These are phyloP conservation scores for Ustilago sp. DNA, from an alignment of 1,284 basidiomycete genomes.

Conservation along the genomic window DNA sequence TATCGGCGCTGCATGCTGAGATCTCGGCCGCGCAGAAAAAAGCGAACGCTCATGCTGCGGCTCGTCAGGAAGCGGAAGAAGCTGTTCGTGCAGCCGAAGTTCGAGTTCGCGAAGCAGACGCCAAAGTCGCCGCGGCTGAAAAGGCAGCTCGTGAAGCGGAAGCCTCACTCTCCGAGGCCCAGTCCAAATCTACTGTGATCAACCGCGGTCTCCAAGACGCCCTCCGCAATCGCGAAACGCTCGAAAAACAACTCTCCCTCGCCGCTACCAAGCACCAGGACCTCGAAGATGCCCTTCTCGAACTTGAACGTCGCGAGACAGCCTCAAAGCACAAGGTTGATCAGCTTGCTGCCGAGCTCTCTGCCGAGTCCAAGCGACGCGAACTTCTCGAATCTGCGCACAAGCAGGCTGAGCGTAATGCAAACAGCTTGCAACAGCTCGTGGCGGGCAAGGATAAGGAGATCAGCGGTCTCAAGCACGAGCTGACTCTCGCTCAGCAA, in stretches of 20 bases:
- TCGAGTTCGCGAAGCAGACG: constrained; percentile 72
- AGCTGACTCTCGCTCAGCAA: constrained; percentile 79
- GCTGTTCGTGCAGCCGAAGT: constrained; percentile 33
- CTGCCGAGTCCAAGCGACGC: constrained; percentile 58
- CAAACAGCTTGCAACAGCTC: constrained; percentile 76
- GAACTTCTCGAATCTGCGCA: constrained; percentile 66
- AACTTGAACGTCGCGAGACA: constrained; percentile 53
- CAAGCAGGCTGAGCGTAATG: constrained; percentile 75
- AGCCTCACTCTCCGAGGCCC: constrained; percentile 83
- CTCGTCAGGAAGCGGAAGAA: constrained; percentile 35
- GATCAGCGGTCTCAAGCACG: constrained; percentile 80
- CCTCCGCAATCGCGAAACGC: constrained; percentile 53
- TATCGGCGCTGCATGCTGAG: constrained; percentile 69
- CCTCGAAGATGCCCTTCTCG: constrained; percentile 60
- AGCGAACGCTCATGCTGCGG: constrained; percentile 32
- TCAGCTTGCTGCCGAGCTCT: constrained; percentile 56
- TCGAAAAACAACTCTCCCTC: constrained; percentile 81
- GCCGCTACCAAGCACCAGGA: constrained; percentile 73
- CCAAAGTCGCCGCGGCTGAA: constrained; percentile 76
- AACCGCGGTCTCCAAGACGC: constrained; percentile 49
- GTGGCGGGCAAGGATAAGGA: constrained; percentile 82
- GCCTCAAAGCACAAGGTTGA: constrained; percentile 59
- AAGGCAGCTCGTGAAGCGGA: constrained; percentile 79
- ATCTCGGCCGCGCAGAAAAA: constrained; percentile 69
- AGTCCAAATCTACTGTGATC: constrained; percentile 68